Base-by-base conservation (phyloP, 768 basidiomycete genomes). In the Hemileccinum impolitum region DNA sequence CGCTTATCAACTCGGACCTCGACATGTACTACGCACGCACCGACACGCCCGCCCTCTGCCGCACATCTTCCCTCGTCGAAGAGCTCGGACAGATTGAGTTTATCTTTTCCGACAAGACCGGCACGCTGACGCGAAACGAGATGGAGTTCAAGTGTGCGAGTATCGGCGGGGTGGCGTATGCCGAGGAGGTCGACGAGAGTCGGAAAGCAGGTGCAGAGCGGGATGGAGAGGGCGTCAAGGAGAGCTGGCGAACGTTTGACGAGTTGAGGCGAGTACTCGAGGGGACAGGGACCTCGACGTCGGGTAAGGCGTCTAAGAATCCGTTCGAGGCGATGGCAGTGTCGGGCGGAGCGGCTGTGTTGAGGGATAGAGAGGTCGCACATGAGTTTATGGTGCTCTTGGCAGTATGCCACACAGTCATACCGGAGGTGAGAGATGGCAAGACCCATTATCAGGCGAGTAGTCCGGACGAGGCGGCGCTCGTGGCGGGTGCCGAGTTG, bases 71-170 rank as follows among this genome's bases (percentile, higher is more conserved):
- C 2, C 82, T 99, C 17, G 96, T 99, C 13, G 96, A 99, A 70
- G 96, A 99, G 64, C 82, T 99, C 12, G 96, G 96, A 0, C 96
- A 97, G 66, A 98, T 97, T 52, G 93, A 94, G 73, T 94, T 91
- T 60, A 89, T 95, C 3, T 95, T 95, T 72, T 90, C 88, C 48
- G 91, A 94, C 71, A 94, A 94, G 71, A 94, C 92, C 2, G 91
- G 95, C 7, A 98, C 95, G 0, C 75, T 98, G 19, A 98, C 95
- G 3, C 81, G 94, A 54, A 98, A 98, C 70, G 93, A 96, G 68
- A 98, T 98, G 95, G 95, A 97, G 66, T 97, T 97, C 67, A 80
- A 84, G 21, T 85, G 89, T 63, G 95, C 88, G 61, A 87, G 84
- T 47, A 84, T 98, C 49, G 94, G 80, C 17, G 96, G 95, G 3